Conservation (phyloP, 1,284 basidiomycete species). For the Leccinum griseonigrum region DNA sequence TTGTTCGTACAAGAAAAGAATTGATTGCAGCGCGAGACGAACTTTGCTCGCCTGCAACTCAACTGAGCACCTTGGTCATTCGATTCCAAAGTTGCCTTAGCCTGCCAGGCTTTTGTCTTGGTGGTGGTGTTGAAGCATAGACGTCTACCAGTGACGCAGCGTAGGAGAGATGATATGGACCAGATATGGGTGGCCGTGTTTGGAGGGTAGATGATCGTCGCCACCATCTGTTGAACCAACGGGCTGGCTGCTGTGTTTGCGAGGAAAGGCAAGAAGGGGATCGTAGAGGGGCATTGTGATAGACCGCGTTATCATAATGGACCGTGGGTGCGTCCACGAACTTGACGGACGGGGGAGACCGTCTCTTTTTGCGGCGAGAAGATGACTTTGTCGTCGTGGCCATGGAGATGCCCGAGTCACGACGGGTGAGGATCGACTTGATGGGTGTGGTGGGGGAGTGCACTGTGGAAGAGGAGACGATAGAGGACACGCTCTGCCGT, state of each 20-base stretch:
- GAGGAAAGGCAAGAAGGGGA: constrained; percentile 10
- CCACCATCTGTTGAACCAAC: constrained; percentile 32
- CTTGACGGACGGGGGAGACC: constrained; percentile 42
- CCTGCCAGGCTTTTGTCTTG: constrained; percentile 21
- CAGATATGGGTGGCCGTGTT: constrained; percentile 30
- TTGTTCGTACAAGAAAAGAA: not conserved
- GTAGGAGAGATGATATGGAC: constrained; percentile 30
- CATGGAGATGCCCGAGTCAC: constrained; percentile 35
- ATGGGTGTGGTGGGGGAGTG: constrained; percentile 23
- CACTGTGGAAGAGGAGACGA: constrained; percentile 30
- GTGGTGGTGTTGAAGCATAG: constrained; percentile 8
- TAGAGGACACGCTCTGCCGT: constrained; percentile 33
- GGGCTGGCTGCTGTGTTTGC: constrained; percentile 8
- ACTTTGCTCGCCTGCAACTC: constrained; percentile 8
- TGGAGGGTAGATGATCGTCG: constrained; percentile 20
- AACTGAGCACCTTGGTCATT: constrained; percentile 19
- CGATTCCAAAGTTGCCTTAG: constrained; percentile 30
- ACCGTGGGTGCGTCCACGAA: constrained; percentile 42
- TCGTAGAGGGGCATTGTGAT: constrained; percentile 21
- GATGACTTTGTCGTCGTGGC: constrained; percentile 29
- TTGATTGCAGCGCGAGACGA: not conserved
- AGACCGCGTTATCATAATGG: constrained; percentile 31
- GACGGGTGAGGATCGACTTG: constrained; percentile 35
- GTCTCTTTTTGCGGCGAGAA: constrained; percentile 29
- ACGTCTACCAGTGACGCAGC: constrained; percentile 33